A percentile compares a stretch with the other conserved stretches of the same genome.
phyloP scores from a whole-genome alignment of 164 flowering plant species.

The Tetracentron sinense region DNA sequence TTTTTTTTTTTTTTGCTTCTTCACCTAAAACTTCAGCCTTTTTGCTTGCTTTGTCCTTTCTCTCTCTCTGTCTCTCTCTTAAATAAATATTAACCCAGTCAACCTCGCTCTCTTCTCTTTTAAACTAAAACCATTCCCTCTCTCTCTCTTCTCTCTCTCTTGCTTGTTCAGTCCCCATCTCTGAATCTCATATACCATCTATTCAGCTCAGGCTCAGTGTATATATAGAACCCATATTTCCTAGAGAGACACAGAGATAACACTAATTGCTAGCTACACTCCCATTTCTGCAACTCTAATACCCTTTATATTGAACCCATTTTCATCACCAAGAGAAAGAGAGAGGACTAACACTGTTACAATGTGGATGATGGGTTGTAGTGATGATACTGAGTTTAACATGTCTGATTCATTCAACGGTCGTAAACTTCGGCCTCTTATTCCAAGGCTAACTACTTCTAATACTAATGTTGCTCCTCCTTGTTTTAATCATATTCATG shows the following conservation, averaged over 20 bases:
- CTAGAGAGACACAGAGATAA: neutral
- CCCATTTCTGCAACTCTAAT: neutral
- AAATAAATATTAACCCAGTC: conserved; percentile 24
- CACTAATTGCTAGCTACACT: neutral
- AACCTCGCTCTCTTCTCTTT: conserved; percentile 26
- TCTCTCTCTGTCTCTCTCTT: conserved; percentile 1
- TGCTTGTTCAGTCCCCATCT: conserved; percentile 26
- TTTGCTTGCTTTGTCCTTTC: conserved; percentile 1
- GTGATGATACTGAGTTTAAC: conserved; percentile 44
- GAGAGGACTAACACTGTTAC: neutral
- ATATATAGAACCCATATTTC: neutral
- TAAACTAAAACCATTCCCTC: conserved; percentile 23
- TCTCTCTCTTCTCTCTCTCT: conserved; percentile 26
- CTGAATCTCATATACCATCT: conserved; percentile 20
- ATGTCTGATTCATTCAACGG: conserved; percentile 43
- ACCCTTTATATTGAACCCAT: neutral
- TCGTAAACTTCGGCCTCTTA: conserved; percentile 58
- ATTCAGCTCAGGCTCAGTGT: neutral
- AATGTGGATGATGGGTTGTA: conserved; percentile 77
- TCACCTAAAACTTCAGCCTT: neutral
- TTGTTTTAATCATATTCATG: conserved; percentile 32
- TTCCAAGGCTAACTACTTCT: conserved; percentile 41
- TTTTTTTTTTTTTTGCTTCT: neutral
- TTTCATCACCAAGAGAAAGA: neutral
- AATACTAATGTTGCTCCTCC: conserved; percentile 19